These are phyloP conservation scores for Coccomyxa sp. DNA, from an alignment of 139 green algal species.

Conservation along the genomic window DNA sequence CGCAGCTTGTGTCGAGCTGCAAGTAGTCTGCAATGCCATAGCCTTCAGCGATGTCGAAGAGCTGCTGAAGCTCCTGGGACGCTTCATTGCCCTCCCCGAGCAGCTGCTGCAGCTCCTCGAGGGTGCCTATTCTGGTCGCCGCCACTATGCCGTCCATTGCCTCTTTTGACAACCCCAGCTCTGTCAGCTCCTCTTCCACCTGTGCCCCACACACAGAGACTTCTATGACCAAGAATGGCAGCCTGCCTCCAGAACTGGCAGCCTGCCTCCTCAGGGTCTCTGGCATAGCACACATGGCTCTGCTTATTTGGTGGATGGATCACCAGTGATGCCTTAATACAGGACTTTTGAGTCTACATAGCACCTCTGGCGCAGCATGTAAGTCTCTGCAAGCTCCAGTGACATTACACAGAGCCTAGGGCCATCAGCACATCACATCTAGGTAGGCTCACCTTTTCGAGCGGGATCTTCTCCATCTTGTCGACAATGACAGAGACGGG, in stretches of 20 bases:
- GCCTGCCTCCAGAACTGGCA: too few species aligned
- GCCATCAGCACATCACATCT: background rate
- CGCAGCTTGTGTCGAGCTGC: constrained; percentile 87
- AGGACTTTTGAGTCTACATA: too few species aligned
- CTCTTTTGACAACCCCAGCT: constrained; percentile 43
- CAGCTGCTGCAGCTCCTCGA: constrained; percentile 57
- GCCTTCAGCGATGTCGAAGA: constrained; percentile 82
- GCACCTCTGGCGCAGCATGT: too few species aligned
- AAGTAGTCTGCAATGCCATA: constrained; percentile 91
- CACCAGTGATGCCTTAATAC: too few species aligned
- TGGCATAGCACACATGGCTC: too few species aligned
- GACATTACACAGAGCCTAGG: too few species aligned
- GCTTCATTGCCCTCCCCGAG: constrained; percentile 43
- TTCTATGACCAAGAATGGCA: too few species aligned
- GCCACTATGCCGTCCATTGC: constrained; percentile 64
- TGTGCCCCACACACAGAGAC: constrained; percentile 25
- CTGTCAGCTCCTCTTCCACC: constrained; percentile 70
- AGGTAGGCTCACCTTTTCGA: constrained; percentile 35
- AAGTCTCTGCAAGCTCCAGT: too few species aligned
- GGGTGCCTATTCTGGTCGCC: constrained; percentile 43
- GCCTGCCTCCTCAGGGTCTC: too few species aligned
- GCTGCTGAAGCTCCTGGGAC: constrained; percentile 61
- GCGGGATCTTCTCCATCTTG: constrained; percentile 88
- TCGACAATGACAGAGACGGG: constrained; percentile 91
- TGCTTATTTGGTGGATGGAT: too few species aligned